These are phyloP conservation scores for Wickerhamiella allomyrinae DNA, from an alignment of 805 yeast species.

Conservation along the genomic window DNA sequence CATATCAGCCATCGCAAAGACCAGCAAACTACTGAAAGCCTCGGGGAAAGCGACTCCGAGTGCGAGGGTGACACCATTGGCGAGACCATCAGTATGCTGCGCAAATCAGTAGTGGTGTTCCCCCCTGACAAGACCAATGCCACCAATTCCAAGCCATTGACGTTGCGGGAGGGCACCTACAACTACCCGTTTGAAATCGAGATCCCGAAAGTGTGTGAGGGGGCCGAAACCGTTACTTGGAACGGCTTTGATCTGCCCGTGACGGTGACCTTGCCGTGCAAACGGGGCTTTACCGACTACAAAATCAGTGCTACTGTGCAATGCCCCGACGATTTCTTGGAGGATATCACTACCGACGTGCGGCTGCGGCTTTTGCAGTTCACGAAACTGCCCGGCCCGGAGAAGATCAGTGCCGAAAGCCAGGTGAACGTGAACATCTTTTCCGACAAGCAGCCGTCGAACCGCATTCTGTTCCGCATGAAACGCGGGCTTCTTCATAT, in stretches of 20 bases:
- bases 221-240: background rate
- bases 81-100: background rate
- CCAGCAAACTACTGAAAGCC: background rate
- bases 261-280: background rate
- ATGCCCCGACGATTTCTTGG: background rate
- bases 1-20: background rate
- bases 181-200: background rate
- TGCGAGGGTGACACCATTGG: background rate
- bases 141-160: background rate
- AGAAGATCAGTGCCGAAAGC: background rate
- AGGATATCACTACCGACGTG: background rate
- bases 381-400: background rate
- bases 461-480: background rate
- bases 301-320: background rate
- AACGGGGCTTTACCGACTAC: background rate
- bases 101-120: background rate
- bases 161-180: background rate
- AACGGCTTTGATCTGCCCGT: background rate
- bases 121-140: background rate
- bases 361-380: background rate
- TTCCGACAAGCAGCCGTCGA: background rate
- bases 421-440: background rate
- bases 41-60: background rate
- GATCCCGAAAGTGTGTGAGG: background rate
- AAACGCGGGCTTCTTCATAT: background rate